These are phyloP conservation scores for Nicotiana tomentosiformis DNA, from an alignment of 257 asterid species.

Conservation along the genomic window DNA sequence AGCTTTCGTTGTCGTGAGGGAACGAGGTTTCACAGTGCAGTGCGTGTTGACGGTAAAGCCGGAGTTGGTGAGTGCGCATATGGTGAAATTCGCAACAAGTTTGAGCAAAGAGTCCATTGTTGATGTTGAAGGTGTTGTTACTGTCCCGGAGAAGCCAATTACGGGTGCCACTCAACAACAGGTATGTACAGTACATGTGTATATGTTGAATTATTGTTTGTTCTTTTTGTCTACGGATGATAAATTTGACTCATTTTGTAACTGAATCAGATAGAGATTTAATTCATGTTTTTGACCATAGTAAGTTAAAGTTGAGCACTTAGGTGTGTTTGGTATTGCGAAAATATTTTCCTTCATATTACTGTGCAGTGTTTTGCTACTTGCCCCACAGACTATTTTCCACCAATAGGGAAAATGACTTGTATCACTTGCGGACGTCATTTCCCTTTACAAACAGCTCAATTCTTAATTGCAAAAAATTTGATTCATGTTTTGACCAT, in stretches of 20 bases:
- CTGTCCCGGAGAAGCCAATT: constrained; percentile 55
- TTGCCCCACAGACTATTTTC: too few species aligned
- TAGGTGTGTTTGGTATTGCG: too few species aligned
- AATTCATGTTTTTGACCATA: not conserved
- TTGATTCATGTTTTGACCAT: not conserved
- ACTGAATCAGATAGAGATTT: not conserved
- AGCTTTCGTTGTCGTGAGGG: constrained; percentile 73
- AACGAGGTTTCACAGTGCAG: constrained; percentile 74
- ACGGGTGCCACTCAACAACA: constrained; percentile 86
- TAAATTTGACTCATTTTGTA: not conserved
- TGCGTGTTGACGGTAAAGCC: constrained; percentile 59
- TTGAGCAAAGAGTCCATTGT: constrained; percentile 68
- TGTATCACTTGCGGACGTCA: too few species aligned
- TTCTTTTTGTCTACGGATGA: not conserved
- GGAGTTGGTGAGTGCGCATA: constrained; percentile 62
- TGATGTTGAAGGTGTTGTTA: constrained; percentile 66
- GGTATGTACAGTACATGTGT: constrained; percentile 27
- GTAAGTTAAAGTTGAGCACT: too few species aligned
- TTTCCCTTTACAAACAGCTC: too few species aligned
- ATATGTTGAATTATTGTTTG: not conserved
- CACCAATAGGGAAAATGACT: too few species aligned
- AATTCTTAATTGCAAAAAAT: too few species aligned
- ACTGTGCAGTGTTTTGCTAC: too few species aligned
- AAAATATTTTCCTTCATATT: too few species aligned
- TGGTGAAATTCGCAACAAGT: constrained; percentile 68